Evolutionary conservation across 768 basidiomycete genomes (phyloP).

Genomic region (Lactifluus hygrophoroides): DNA sequence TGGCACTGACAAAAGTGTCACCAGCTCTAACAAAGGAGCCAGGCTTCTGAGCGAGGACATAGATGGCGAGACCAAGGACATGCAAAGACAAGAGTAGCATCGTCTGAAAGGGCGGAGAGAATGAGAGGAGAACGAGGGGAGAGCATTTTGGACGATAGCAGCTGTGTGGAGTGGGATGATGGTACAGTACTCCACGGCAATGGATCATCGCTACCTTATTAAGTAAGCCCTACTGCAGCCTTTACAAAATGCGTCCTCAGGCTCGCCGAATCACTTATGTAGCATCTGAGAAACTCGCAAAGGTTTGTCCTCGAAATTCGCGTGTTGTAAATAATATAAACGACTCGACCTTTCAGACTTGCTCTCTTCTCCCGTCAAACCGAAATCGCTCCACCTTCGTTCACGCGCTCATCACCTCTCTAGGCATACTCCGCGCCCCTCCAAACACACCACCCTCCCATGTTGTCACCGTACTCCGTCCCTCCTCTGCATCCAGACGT

Average conservation of each 20-base stretch:
- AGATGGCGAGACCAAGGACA: constrained; percentile 25
- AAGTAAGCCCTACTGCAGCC: too few relatives aligned
- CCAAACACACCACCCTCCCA: not conserved
- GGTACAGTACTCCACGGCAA: too few relatives aligned
- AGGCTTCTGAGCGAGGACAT: constrained; percentile 17
- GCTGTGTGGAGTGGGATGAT: too few relatives aligned
- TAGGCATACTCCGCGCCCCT: constrained; percentile 16
- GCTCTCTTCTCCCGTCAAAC: constrained; percentile 28
- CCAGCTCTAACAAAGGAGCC: constrained; percentile 30
- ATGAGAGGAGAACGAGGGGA: too few relatives aligned
- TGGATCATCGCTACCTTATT: too few relatives aligned
- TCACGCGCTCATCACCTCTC: constrained; percentile 23
- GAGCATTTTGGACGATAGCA: too few relatives aligned
- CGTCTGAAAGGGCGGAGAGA: too few relatives aligned
- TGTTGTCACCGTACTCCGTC: constrained; percentile 9
- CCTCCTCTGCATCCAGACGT: not conserved
- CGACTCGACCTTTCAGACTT: constrained; percentile 12
- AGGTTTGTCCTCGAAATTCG: constrained; percentile 28
- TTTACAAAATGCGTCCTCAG: too few relatives aligned
- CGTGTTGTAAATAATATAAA: not conserved
- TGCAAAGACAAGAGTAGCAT: constrained; percentile 24
- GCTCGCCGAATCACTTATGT: constrained; percentile 38
- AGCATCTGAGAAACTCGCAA: constrained; percentile 50
- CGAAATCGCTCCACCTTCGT: constrained; percentile 24
- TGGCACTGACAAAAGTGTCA: constrained; percentile 39